Percentiles rank a stretch among this genome's conserved stretches.
These are phyloP conservation scores for Favolaschia claudopus DNA, from an alignment of 768 basidiomycete genomes.

Conservation along the genomic window DNA sequence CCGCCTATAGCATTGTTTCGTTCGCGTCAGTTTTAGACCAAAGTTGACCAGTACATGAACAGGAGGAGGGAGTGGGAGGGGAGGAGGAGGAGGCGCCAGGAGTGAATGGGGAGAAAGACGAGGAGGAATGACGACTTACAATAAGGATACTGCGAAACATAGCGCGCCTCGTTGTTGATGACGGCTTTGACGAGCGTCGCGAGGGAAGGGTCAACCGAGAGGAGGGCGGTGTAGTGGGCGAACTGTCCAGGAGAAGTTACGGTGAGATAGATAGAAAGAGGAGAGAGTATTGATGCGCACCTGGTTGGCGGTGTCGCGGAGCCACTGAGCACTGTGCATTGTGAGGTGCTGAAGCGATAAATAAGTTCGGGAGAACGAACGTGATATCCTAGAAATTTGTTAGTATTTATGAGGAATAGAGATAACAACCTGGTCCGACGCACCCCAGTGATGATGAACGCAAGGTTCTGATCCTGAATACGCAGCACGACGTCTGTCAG, in stretches of 20 bases:
- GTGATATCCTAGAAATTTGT: constrained; percentile 65
- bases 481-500: neutral
- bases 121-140: constrained; percentile 46
- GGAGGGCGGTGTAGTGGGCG: constrained; percentile 69
- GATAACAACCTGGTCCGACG: no score
- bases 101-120: neutral
- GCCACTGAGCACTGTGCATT: constrained; percentile 74
- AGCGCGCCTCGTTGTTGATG: constrained; percentile 81
- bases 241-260: constrained; percentile 58
- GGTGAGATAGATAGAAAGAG: constrained; percentile 7
- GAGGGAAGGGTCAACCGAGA: constrained; percentile 63
- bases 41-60: neutral
- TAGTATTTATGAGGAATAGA: neutral
- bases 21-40: no score
- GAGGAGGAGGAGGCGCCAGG: neutral
- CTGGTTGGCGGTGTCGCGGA: constrained; percentile 84
- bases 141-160: constrained; percentile 77
- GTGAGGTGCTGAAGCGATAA: neutral
- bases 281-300: constrained; percentile 39
- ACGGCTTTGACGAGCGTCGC: constrained; percentile 78
- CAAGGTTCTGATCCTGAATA: constrained; percentile 66
- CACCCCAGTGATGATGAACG: constrained; percentile 84
- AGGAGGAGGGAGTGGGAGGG: neutral
- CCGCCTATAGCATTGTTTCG: constrained; percentile 59
- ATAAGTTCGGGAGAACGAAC: constrained; percentile 47